Conservation (phyloP, 768 basidiomycete genomes). For the Macrolepiota fuliginosa region DNA sequence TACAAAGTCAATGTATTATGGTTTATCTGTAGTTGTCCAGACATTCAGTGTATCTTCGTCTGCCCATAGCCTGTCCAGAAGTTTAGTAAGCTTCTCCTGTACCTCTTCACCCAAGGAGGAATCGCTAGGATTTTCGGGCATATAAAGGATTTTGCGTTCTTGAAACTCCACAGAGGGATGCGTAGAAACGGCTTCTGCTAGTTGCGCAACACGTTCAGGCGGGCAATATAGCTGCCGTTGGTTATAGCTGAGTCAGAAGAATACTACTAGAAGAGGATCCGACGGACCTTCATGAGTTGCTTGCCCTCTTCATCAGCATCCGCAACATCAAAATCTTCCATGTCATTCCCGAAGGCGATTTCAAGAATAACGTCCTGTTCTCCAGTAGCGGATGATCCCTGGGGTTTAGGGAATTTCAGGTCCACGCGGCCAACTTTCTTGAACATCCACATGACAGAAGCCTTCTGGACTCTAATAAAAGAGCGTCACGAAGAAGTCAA, state of each 20-base stretch:
- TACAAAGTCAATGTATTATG: neutral
- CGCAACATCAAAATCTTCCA: constrained; percentile 42
- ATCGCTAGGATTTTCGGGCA: constrained; percentile 41
- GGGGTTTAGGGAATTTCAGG: constrained; percentile 32
- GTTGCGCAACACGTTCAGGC: constrained; percentile 11
- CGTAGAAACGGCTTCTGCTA: constrained; percentile 15
- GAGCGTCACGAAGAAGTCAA: neutral
- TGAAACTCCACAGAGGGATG: constrained; percentile 28
- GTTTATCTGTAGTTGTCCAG: constrained; percentile 48
- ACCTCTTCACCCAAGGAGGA: constrained; percentile 34
- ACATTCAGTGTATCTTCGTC: constrained; percentile 58
- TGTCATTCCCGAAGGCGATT: constrained; percentile 34
- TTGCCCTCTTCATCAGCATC: constrained; percentile 28
- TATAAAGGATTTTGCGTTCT: constrained; percentile 52
- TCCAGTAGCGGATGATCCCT: constrained; percentile 25
- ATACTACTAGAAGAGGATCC: neutral
- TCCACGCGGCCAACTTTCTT: constrained; percentile 48
- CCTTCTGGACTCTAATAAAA: constrained; percentile 50
- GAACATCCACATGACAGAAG: constrained; percentile 69
- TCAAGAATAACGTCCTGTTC: constrained; percentile 37
- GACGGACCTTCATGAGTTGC: constrained; percentile 21
- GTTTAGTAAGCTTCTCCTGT: constrained; percentile 34
- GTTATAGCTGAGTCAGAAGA: constrained; percentile 6
- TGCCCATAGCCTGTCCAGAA: constrained; percentile 53
- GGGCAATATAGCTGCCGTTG: constrained; percentile 13